Conservation (phyloP, 345 rosid genomes). For the Hirschfeldia incana region DNA sequence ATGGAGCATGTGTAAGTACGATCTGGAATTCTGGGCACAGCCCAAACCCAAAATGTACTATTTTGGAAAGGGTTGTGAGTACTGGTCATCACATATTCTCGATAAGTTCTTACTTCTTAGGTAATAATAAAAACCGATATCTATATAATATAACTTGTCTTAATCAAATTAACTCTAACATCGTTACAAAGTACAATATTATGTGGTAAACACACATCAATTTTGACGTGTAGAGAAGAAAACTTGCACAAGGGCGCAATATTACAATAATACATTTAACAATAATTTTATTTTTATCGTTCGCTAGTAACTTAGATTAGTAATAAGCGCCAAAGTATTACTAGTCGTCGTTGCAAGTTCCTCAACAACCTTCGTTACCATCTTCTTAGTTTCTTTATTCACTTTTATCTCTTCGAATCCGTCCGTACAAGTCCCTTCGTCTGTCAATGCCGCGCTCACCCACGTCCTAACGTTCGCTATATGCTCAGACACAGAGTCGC, state of each 20-base stretch:
- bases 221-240: conserved; percentile 13
- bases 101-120: not conserved
- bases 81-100: not conserved
- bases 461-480: conserved; percentile 53
- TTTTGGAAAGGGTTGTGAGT: not conserved
- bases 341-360: conserved; percentile 56
- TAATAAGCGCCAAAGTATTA: conserved; percentile 67
- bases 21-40: not conserved
- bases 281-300: not conserved
- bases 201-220: conserved; percentile 3
- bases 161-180: conserved; percentile 7
- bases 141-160: not conserved
- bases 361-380: conserved; percentile 42
- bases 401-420: conserved; percentile 54
- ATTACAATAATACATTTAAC: not conserved
- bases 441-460: conserved; percentile 70
- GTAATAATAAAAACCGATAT: not conserved
- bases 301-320: conserved; percentile 35
- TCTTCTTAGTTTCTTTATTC: conserved; percentile 43
- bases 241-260: conserved; percentile 20
- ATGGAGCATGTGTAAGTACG: not conserved
- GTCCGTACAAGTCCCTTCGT: conserved; percentile 69
- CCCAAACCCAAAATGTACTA: not conserved
- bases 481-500: conserved; percentile 34
- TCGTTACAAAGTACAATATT: not conserved